Base-by-base conservation (phyloP, 495 filamentous ascomycete genomes). In the Trichoderma gamsii region DNA sequence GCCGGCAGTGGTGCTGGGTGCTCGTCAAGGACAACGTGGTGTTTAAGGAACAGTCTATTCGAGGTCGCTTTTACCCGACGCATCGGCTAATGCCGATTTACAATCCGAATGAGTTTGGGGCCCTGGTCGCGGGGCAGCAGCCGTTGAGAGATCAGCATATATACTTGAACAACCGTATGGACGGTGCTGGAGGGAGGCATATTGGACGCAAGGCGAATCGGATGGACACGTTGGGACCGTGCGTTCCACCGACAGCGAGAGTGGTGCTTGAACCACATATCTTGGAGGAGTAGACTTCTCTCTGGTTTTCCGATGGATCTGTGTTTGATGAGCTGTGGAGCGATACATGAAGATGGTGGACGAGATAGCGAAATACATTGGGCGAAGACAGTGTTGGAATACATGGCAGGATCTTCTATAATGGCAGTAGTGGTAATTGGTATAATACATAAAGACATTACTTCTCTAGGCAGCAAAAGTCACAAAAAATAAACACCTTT, bases 91-190 rank as follows among this genome's bases (percentile, higher is more conserved):
- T 68, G 67, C 67, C 67, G 2, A 63, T 68, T 13, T 43, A 64
- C 56, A 44, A 68, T 27, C 35, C 27, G 43, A 46, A 32, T 13
- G 27, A 46, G 15, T 66, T 66, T 29, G 27, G 27, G n/a, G 41
- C 11, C n/a, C 16, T 49, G 4, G 23, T 51, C 2, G 38, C 35
- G 7, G 23, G 23, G n/a, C 23, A n/a, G 41, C 67, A 68, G 41
- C 35, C 38, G 23, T 51, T 63, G 21, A 41, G 23, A 9, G 59
- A 43, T 27, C 56, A 68, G 67, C 21, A 27, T 21, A 43, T 46
- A 63, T 43, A 63, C 25, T 52, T 68, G 38, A 68, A 68, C 41
- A 68, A 68, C 25, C 67, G 61, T 41, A 68, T 68, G 67, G 67
- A 68, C 21, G 46, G 41, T 4, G 41, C 56, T 15, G 32, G 23